Base-by-base conservation (phyloP, 2,329 filamentous ascomycete genomes). In the Nemania abortiva region DNA sequence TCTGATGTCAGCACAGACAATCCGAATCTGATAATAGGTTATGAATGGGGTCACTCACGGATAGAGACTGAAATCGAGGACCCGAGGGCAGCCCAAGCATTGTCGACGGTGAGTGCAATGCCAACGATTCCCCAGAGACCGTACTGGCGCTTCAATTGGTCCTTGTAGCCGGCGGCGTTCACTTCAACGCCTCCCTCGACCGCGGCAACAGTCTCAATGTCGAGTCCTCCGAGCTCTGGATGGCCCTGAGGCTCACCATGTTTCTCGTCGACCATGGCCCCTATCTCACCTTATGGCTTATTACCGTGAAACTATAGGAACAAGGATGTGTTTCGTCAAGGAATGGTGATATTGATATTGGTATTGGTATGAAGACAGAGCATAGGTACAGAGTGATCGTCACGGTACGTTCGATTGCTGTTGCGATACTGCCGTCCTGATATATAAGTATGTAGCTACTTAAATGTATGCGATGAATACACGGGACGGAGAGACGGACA, bases 61-160 rank as follows among this genome's bases (percentile, higher is more conserved):
- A 87, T 84, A 5, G 83, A 84, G 55, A 89, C 81, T 4, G 85
- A 85, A 47, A 91, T 84, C 62, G 88, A 89, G 13, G 89, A 89
- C 63, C 88, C 89, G 67, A 90, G 80, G 6, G 88, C 87, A 63
- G 89, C 84, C 89, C 89, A 91, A 20, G 89, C 88, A 74, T 90
- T 90, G 77, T 90, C 89, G 27, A 89, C 87, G 1, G 88, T 90
- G 59, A 91, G 79, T 0, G 87, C 88, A 54, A 88, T 82, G 27
- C 87, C 88, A 60, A 88, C 87, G 50, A 90, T 85, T 59, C 85
- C 86, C 55, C 89, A 73, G 9, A 91, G 80, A 42, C 87, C 85
- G 77, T 90, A 91, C 74, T 91, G 89, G 18, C 89, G 84, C 66
- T 86, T 85, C 45, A 91, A 79, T 76, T 91, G 88, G 77, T 91